A percentile compares a stretch with the other conserved stretches of the same genome.
Conservation (phyloP, 108 stramenopile species). For the Nitzschia sp. region DNA sequence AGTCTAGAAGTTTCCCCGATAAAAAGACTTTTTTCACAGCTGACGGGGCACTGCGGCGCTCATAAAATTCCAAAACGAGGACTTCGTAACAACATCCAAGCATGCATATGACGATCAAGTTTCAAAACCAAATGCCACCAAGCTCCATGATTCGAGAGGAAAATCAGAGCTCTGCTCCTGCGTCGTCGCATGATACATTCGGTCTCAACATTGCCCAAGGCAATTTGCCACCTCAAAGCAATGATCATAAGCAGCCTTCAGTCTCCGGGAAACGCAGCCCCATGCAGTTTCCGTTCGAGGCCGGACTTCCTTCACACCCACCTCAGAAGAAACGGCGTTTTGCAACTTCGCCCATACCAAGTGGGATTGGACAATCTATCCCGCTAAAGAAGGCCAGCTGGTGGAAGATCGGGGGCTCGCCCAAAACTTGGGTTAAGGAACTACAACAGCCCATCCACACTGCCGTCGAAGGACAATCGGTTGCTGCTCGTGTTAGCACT, state of each 20-base stretch:
- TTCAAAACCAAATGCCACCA: too few species aligned
- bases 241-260: not conserved
- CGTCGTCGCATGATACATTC: too few species aligned
- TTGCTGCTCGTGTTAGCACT: not conserved
- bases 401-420: not conserved
- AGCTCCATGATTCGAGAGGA: too few species aligned
- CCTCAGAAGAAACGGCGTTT: not conserved
- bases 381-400: slow-evolving; percentile 4
- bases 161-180: too few species aligned
- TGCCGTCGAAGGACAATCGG: not conserved
- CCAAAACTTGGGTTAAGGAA: not conserved
- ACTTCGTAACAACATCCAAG: too few species aligned
- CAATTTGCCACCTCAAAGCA: not conserved
- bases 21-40: too few species aligned
- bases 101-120: too few species aligned
- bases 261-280: not conserved
- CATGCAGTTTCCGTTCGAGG: not conserved
- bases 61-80: too few species aligned
- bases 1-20: too few species aligned
- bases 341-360: not conserved
- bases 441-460: not conserved
- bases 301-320: not conserved
- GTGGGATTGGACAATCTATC: not conserved
- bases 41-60: too few species aligned
- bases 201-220: too few species aligned